These are phyloP conservation scores for Arabidopsis hybrid DNA, from an alignment of 441 rosid genomes.

Conservation along the genomic window DNA sequence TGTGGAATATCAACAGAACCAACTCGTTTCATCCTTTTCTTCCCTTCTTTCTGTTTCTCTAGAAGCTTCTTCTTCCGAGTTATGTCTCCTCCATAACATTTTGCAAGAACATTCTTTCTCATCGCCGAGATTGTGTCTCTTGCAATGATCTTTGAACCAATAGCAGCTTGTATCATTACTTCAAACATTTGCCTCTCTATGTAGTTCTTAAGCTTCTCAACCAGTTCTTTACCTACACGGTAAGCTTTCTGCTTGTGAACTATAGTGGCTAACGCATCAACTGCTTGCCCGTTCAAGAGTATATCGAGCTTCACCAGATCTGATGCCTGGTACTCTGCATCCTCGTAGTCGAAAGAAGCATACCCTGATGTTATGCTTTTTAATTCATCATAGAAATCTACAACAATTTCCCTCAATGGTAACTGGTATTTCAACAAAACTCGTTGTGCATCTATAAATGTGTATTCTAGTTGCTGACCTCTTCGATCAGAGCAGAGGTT, in stretches of 20 bases:
- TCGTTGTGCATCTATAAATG: slow-evolving; percentile 85
- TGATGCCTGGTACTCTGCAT: slow-evolving; percentile 90
- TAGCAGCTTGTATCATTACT: slow-evolving; percentile 94
- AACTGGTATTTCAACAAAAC: slow-evolving; percentile 85
- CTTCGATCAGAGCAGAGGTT: slow-evolving; percentile 92
- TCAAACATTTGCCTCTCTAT: slow-evolving; percentile 99
- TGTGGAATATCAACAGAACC: slow-evolving; percentile 99
- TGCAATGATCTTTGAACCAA: slow-evolving; percentile 91
- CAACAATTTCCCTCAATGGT: slow-evolving; percentile 92
- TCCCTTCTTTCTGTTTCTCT: slow-evolving; percentile 98
- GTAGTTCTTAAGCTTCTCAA: slow-evolving; percentile 86
- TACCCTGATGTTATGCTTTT: slow-evolving; percentile 96
- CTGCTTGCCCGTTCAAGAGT: slow-evolving; percentile 87
- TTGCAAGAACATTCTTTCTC: slow-evolving; percentile 97
- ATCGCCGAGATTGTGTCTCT: slow-evolving; percentile 93
- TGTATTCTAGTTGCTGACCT: slow-evolving; percentile 92
- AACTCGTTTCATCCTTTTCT: slow-evolving; percentile 95
- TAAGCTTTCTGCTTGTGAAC: slow-evolving; percentile 91
- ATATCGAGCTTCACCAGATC: slow-evolving; percentile 95
- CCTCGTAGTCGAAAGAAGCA: slow-evolving; percentile 97
- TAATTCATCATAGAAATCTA: slow-evolving; percentile 89
- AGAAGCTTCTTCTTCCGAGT: slow-evolving; percentile 90
- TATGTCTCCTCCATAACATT: slow-evolving; percentile 97
- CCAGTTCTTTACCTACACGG: slow-evolving; percentile 89
- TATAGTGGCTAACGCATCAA: slow-evolving; percentile 98